Evolutionary conservation across 2,329 filamentous ascomycete species (phyloP).

Genomic region (Seiridium unicorne): DNA sequence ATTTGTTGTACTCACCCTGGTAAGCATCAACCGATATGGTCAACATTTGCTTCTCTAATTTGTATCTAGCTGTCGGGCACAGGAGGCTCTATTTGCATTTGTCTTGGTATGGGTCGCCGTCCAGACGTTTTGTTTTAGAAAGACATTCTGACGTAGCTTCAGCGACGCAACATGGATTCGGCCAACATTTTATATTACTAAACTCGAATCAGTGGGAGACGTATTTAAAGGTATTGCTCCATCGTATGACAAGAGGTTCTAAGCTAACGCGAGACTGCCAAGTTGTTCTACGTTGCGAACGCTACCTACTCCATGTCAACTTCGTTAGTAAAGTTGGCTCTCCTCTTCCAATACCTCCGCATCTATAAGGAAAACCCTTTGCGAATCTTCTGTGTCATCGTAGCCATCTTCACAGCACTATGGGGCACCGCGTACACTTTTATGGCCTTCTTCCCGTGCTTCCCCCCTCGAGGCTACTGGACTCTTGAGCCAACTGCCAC

Average conservation of each 20-base stretch:
- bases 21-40: background rate
- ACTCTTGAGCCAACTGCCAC: background rate
- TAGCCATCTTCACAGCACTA: constrained; percentile 15
- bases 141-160: background rate
- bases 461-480: constrained; percentile 21
- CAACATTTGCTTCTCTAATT: background rate
- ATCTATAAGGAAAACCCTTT: constrained; percentile 14
- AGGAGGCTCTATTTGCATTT: constrained; percentile 1
- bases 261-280: background rate
- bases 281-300: constrained; percentile 23
- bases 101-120: background rate
- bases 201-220: background rate
- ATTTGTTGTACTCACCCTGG: constrained; percentile 16
- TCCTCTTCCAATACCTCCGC: constrained; percentile 25
- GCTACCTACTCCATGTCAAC: constrained; percentile 21
- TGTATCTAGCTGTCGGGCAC: background rate
- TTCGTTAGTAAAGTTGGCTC: constrained; percentile 23
- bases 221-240: constrained; percentile 15
- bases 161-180: constrained; percentile 17
- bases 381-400: constrained; percentile 13
- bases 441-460: constrained; percentile 23
- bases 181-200: constrained; percentile 16
- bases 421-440: constrained; percentile 23
- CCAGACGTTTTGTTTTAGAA: constrained; percentile 6
- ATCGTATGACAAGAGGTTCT: background rate